phyloP scores from a whole-genome alignment of 495 filamentous ascomycete genomes.

The Hyaloscypha finlandica region DNA sequence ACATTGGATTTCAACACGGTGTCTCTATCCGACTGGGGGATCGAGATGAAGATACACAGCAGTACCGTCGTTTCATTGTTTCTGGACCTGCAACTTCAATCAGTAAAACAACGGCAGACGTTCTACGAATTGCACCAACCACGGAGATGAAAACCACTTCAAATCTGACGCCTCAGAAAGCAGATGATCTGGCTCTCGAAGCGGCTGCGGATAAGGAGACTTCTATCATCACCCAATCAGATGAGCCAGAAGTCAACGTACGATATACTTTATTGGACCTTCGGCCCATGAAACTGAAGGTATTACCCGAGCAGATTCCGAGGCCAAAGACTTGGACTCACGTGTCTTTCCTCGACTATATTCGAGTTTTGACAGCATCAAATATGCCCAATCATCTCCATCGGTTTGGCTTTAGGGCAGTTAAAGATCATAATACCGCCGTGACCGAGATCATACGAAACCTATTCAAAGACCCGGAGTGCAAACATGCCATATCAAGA shows the following conservation, averaged over 20 bases:
- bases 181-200: neutral
- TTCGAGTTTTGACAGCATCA: constrained; percentile 11
- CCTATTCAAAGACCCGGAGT: constrained; percentile 20
- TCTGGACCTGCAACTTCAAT: constrained; percentile 25
- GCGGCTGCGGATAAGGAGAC: neutral
- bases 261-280: neutral
- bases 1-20: constrained; percentile 17
- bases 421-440: neutral
- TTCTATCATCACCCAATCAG: neutral
- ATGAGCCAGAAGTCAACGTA: neutral
- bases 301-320: neutral
- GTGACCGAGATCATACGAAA: constrained; percentile 13
- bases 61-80: constrained; percentile 16
- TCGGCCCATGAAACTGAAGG: neutral
- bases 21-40: constrained; percentile 18
- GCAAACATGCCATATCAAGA: constrained; percentile 16
- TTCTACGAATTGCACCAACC: constrained; percentile 22
- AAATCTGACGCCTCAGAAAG: neutral
- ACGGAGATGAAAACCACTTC: constrained; percentile 5
- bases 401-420: neutral
- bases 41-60: neutral
- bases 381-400: constrained; percentile 23
- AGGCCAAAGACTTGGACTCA: constrained; percentile 23
- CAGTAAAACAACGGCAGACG: constrained; percentile 14
- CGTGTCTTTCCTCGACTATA: constrained; percentile 18